These are phyloP conservation scores for Brassica balearica DNA, from an alignment of 441 rosid genomes.

Conservation along the genomic window DNA sequence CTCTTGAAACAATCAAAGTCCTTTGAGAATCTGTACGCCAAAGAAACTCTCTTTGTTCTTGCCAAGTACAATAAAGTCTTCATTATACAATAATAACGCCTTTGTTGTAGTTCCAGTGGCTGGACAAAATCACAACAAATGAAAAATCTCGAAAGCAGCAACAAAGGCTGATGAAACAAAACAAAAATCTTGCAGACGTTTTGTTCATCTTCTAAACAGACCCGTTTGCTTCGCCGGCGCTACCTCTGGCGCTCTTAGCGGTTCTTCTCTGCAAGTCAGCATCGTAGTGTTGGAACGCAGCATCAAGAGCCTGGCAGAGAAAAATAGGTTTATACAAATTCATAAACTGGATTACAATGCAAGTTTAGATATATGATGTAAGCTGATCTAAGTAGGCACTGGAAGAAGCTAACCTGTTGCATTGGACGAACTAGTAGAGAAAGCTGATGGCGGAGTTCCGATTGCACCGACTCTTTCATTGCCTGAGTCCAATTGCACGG, in stretches of 20 bases:
- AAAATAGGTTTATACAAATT: neutral
- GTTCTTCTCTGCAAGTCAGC: conserved; percentile 78
- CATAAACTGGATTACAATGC: conserved; percentile 6
- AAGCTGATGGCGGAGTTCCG: conserved; percentile 84
- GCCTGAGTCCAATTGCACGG: conserved; percentile 50
- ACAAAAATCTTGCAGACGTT: conserved; percentile 5
- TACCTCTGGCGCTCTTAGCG: conserved; percentile 42
- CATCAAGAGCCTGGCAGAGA: conserved; percentile 73
- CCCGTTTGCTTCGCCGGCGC: conserved; percentile 46
- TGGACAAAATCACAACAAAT: neutral
- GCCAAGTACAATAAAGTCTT: neutral
- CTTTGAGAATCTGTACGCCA: neutral
- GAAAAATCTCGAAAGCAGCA: neutral
- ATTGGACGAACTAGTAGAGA: conserved; percentile 90
- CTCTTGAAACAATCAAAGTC: neutral
- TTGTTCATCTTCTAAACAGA: conserved; percentile 22
- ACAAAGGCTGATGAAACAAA: neutral
- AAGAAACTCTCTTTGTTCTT: neutral
- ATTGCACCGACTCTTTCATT: conserved; percentile 77
- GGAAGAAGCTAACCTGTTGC: conserved; percentile 75
- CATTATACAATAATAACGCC: neutral
- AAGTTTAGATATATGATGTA: too few species aligned
- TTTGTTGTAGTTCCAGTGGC: neutral
- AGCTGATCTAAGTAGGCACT: neutral
- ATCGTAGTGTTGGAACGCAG: conserved; percentile 88